A percentile compares a stretch with the other conserved stretches of the same genome.
phyloP scores from a whole-genome alignment of 176 grass and related monocot species.

The Tuctoria greenei region DNA sequence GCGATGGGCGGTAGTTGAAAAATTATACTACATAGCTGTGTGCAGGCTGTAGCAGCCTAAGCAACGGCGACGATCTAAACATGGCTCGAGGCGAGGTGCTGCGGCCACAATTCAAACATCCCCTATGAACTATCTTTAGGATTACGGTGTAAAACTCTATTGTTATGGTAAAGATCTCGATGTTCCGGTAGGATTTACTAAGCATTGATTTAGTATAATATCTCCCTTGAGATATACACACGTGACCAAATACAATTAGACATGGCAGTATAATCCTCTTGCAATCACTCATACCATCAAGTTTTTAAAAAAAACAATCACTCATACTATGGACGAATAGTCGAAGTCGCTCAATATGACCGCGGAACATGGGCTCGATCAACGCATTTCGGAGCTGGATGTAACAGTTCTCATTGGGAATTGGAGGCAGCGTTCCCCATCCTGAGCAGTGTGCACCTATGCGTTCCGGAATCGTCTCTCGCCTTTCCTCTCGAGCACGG shows the following conservation, averaged over 20 bases:
- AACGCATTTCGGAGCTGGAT: background rate
- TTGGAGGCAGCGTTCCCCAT: background rate
- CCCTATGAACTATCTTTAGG: too few species aligned
- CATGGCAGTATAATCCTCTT: background rate
- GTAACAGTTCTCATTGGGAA: background rate
- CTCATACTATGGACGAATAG: background rate
- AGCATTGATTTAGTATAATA: background rate
- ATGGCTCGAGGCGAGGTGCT: too few species aligned
- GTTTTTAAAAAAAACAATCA: too few species aligned
- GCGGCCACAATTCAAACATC: too few species aligned
- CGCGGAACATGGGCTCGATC: background rate
- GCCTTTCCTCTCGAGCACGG: background rate
- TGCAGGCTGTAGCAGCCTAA: too few species aligned
- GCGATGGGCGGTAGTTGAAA: too few species aligned
- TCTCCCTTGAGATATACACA: background rate
- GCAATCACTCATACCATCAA: background rate
- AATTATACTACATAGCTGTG: too few species aligned
- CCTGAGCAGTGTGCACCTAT: too few species aligned
- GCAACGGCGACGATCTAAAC: too few species aligned
- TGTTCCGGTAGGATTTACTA: background rate
- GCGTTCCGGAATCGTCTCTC: background rate
- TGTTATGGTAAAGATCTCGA: too few species aligned
- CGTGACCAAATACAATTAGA: background rate
- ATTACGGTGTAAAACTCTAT: too few species aligned
- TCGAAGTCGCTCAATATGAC: background rate